Conservation (phyloP, 768 basidiomycete species). For the Suillus lakei region DNA sequence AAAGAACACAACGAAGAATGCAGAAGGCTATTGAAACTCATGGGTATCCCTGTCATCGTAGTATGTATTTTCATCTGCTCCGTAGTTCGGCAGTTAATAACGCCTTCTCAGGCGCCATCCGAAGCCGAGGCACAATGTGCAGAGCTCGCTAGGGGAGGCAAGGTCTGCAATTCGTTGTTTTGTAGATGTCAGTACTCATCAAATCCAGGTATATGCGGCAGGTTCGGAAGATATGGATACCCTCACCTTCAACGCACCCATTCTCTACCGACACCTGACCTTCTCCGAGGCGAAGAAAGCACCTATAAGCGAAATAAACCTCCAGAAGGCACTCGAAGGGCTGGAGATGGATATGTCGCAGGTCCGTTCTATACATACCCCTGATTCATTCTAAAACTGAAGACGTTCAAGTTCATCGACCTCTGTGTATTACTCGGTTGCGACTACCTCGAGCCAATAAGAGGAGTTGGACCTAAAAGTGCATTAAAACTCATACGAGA, state of each 20-base stretch:
- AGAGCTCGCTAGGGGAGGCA: slow-evolving; percentile 94
- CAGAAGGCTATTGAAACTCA: slow-evolving; percentile 79
- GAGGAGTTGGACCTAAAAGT: slow-evolving; percentile 93
- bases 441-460: slow-evolving; percentile 99
- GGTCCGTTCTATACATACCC: slow-evolving; percentile 43
- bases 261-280: slow-evolving; percentile 93
- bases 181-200: background rate
- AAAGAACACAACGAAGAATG: slow-evolving; percentile 97
- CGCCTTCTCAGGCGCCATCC: slow-evolving; percentile 82
- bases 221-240: slow-evolving; percentile 99
- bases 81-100: slow-evolving; percentile 4
- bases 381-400: background rate
- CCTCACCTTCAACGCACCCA: slow-evolving; percentile 91
- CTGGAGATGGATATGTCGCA: slow-evolving; percentile 92
- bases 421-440: slow-evolving; percentile 96
- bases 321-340: slow-evolving; percentile 83
- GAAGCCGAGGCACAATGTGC: slow-evolving; percentile 99
- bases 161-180: slow-evolving; percentile 49
- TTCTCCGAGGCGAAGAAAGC: slow-evolving; percentile 98
- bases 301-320: slow-evolving; percentile 91
- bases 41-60: slow-evolving; percentile 96
- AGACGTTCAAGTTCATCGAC: slow-evolving; percentile 78
- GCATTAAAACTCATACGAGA: slow-evolving; percentile 93
- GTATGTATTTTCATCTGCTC: slow-evolving; percentile 49
- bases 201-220: slow-evolving; percentile 85